Evolutionary conservation across 2,329 filamentous ascomycete species (phyloP), one percentile per base, ranked within the genome.

Genomic region (Phyllosticta capitalensis): DNA sequence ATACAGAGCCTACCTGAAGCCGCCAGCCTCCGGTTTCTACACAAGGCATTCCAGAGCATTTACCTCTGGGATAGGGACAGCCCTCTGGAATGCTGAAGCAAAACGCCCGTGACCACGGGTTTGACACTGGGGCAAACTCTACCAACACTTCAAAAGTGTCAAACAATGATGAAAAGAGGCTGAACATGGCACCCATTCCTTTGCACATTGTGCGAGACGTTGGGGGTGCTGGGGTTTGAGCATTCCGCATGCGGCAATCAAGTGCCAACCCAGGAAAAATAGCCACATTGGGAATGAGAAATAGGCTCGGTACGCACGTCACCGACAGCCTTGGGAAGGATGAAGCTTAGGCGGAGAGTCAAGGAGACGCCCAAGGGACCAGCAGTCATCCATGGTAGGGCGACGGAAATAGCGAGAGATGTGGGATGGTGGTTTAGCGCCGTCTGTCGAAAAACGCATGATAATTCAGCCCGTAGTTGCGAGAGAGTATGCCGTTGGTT

Each of bases 21-120:
- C 68, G 59, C 70, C 69, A 69, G 66, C 70, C 70, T 67, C 67
- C 63, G 63, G 64, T 63, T 65, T 68, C 61, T 61, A 62, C 52
- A 63, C 52, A 63, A 55, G 62, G 61, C 69, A 72, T 73, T 71
- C 69, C 67, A 61, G 56, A 51, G 53, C 61, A 64, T 62, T 61
- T 56, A 65, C 59, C 60, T 64, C 61, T 70, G 71, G 66, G 66
- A 71, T 71, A 68, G 70, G 61, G 63, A 63, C 61, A 66, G 59
- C 24, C 63, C 65, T 60, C 54, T 58, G 67, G 70, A 70, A 73
- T 73, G 69, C 61, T 61, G 56, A 64, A 66, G 66, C 63, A 69
- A 61, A 60, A 56, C 54, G 38, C 61, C 59, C 57, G 61, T 64
- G 66, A 65, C 56, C 45, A 56, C 30, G 53, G 33, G 66, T 66